A percentile compares a stretch with the other conserved stretches of the same genome.
These are phyloP conservation scores for Paraurostyla sp. DNA, from an alignment of 73 alveolate genomes.

Conservation along the genomic window DNA sequence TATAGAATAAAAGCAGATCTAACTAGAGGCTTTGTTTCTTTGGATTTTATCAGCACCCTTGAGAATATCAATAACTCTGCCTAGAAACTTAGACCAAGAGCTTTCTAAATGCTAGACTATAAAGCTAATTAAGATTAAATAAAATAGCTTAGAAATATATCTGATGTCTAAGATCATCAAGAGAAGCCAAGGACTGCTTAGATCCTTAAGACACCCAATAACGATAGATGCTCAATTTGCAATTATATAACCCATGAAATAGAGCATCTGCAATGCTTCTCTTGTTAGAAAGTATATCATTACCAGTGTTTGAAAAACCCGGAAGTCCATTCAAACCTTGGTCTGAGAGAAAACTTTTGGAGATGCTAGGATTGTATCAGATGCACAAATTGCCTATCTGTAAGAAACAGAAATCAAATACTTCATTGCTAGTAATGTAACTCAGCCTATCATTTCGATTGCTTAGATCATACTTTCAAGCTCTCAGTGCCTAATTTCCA, in stretches of 20 bases:
- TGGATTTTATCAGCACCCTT: neutral
- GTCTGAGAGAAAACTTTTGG: conserved; percentile 73
- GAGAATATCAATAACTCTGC: neutral
- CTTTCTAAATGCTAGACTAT: conserved; percentile 5
- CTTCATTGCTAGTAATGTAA: conserved; percentile 71
- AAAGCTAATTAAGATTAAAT: neutral
- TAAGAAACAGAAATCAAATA: conserved; percentile 43
- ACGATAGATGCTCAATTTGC: conserved; percentile 48
- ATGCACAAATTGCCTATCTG: conserved; percentile 77
- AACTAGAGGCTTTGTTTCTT: conserved; percentile 27
- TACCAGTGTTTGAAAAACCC: conserved; percentile 29
- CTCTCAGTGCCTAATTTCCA: conserved; percentile 31
- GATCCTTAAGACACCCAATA: neutral
- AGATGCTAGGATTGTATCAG: conserved; percentile 78
- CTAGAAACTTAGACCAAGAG: conserved; percentile 9
- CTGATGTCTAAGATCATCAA: neutral
- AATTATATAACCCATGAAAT: conserved; percentile 6
- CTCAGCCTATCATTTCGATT: conserved; percentile 67
- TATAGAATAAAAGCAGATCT: conserved; percentile 32
- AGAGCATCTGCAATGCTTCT: conserved; percentile 25
- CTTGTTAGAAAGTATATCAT: conserved; percentile 30
- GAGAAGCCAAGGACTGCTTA: conserved; percentile 4
- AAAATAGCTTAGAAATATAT: neutral
- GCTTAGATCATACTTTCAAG: conserved; percentile 62
- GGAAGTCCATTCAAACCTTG: neutral